phyloP scores from a whole-genome alignment of 345 rosid genomes.

The Camelina neglecta region DNA sequence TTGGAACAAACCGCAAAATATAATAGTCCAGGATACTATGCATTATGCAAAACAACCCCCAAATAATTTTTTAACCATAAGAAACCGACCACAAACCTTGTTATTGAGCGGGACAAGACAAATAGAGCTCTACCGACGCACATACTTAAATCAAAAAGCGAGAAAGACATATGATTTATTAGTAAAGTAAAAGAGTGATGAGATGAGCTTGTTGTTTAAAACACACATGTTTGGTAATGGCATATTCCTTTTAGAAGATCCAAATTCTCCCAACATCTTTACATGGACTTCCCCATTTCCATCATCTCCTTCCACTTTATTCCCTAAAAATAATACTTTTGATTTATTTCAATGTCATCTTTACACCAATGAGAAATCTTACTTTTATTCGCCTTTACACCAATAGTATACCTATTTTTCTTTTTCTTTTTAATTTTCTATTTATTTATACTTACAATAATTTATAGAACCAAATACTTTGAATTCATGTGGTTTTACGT shows the following conservation, averaged over 20 bases:
- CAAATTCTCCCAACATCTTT: slow-evolving; percentile 47
- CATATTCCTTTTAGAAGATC: slow-evolving; percentile 49
- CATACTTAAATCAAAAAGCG: slow-evolving; percentile 9
- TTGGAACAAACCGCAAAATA: neutral
- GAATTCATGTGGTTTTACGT: slow-evolving; percentile 1
- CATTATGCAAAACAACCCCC: neutral
- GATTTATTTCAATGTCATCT: slow-evolving; percentile 40
- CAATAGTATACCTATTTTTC: slow-evolving; percentile 3
- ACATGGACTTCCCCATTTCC: slow-evolving; percentile 43
- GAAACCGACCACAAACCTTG: slow-evolving; percentile 27
- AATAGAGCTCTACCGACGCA: slow-evolving; percentile 7
- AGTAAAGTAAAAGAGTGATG: slow-evolving; percentile 22
- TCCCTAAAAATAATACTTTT: slow-evolving; percentile 7
- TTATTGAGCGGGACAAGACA: slow-evolving; percentile 32
- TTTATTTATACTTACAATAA: neutral
- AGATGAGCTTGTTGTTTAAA: slow-evolving; percentile 26
- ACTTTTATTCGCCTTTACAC: slow-evolving; percentile 39
- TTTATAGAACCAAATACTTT: neutral
- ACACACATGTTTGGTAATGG: slow-evolving; percentile 47
- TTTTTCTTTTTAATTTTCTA: neutral
- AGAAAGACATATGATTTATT: neutral
- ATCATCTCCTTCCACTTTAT: slow-evolving; percentile 39
- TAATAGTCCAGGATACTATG: neutral
- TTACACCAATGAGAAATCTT: slow-evolving; percentile 44
- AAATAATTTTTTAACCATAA: slow-evolving; percentile 1